phyloP scores from a whole-genome alignment of 495 filamentous ascomycete genomes.

The Xylaria sp. region DNA sequence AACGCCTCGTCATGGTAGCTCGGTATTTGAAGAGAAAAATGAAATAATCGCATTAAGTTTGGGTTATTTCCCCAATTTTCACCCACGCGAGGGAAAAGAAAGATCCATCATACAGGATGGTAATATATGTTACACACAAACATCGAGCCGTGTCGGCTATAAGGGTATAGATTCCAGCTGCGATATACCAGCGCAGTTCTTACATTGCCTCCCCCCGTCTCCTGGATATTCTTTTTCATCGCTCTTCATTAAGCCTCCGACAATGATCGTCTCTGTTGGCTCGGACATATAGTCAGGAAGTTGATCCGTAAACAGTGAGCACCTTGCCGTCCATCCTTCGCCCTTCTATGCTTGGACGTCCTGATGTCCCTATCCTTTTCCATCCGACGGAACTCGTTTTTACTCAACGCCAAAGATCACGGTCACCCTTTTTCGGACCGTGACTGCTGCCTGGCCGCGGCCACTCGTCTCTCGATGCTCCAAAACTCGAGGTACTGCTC shows the following conservation, averaged over 20 bases:
- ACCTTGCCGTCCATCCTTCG: background rate
- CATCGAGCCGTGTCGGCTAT: conserved; percentile 10
- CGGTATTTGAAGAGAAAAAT: background rate
- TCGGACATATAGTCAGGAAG: background rate
- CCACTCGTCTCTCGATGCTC: conserved; percentile 44
- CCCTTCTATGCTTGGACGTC: background rate
- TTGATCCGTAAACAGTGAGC: background rate
- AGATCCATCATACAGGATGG: conserved; percentile 4
- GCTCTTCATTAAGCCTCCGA: conserved; percentile 2
- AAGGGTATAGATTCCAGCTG: conserved; percentile 26
- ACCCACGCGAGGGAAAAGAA: background rate
- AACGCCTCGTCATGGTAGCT: background rate
- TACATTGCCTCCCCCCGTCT: background rate
- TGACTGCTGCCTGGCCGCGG: conserved; percentile 50
- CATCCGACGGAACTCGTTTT: background rate
- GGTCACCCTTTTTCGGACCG: conserved; percentile 51
- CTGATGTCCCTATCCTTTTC: background rate
- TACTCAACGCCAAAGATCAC: conserved; percentile 53
- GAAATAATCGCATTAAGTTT: background rate
- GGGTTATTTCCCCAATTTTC: background rate
- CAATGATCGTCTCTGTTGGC: background rate
- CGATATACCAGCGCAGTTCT: conserved; percentile 19
- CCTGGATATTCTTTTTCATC: background rate
- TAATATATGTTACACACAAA: conserved; percentile 17
- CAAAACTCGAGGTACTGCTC: conserved; percentile 18